Evolutionary conservation across 495 filamentous ascomycete species (phyloP).

Genomic region (Antarctomyces pellizariae): DNA sequence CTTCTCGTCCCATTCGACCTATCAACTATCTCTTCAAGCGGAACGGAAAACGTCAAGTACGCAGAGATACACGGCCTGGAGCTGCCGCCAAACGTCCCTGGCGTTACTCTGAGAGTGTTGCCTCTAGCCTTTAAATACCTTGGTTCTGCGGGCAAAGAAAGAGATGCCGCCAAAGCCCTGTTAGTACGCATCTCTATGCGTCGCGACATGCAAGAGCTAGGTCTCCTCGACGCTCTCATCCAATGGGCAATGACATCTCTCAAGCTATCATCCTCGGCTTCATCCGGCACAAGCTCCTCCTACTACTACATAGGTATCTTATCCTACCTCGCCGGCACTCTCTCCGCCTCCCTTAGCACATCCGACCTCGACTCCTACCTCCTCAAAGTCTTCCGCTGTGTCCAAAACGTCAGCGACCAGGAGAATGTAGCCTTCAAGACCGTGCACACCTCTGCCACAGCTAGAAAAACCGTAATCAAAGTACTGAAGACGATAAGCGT

Average conservation of each 20-base stretch:
- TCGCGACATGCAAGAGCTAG: constrained; percentile 63
- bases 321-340: constrained; percentile 51
- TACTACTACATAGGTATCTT: constrained; percentile 47
- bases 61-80: constrained; percentile 16
- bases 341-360: constrained; percentile 25
- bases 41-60: constrained; percentile 16
- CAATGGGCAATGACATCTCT: constrained; percentile 42
- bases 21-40: constrained; percentile 49
- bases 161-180: constrained; percentile 62
- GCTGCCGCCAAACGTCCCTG: constrained; percentile 32
- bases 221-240: constrained; percentile 38
- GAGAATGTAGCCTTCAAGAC: constrained; percentile 18
- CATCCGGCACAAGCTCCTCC: constrained; percentile 15
- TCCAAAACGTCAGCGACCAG: constrained; percentile 21
- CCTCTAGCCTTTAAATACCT: constrained; percentile 49
- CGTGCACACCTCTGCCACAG: constrained; percentile 44
- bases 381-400: constrained; percentile 20
- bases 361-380: constrained; percentile 27
- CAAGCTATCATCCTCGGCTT: constrained; percentile 13
- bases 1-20: constrained; percentile 87
- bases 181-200: constrained; percentile 61
- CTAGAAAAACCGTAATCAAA: constrained; percentile 64
- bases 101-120: constrained; percentile 45
- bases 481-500: constrained; percentile 47
- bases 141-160: constrained; percentile 55